Evolutionary conservation across 192 early-diverging fungal species (phyloP).

Genomic region (Gamsiella multidivaricata): DNA sequence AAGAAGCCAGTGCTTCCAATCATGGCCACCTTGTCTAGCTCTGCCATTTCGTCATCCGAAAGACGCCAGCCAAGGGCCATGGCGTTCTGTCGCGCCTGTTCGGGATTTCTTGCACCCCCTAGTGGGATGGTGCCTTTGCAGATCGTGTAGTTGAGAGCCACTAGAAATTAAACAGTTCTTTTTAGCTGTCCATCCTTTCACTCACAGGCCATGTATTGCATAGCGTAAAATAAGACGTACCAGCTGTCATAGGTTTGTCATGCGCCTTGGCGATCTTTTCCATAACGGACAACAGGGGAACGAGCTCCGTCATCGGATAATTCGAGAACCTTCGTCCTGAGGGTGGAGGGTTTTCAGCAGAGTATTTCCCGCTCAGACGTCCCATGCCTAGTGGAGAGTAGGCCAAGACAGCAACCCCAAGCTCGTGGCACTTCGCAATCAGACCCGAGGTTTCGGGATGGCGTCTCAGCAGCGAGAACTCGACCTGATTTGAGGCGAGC

Average conservation of each 20-base stretch:
- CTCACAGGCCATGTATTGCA: too few relatives aligned
- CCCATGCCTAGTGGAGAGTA: constrained; percentile 81
- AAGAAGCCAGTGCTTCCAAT: constrained; percentile 36
- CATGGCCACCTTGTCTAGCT: constrained; percentile 53
- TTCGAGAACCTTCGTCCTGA: constrained; percentile 34
- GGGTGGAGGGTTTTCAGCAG: constrained; percentile 46
- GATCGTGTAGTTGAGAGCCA: constrained; percentile 63
- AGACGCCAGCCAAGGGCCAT: constrained; percentile 57
- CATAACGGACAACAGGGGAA: constrained; percentile 29
- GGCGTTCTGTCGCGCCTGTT: constrained; percentile 58
- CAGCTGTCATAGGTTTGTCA: constrained; percentile 37
- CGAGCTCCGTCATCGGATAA: constrained; percentile 43
- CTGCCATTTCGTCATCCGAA: constrained; percentile 53
- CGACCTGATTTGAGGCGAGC: constrained; percentile 61
- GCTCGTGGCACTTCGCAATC: constrained; percentile 75
- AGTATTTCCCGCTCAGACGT: constrained; percentile 71
- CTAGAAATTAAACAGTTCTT: too few relatives aligned
- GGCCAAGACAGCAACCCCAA: constrained; percentile 78
- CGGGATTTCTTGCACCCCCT: constrained; percentile 57
- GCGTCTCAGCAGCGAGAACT: constrained; percentile 65
- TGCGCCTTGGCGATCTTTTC: constrained; percentile 47
- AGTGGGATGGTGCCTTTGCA: constrained; percentile 61
- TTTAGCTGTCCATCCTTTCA: too few relatives aligned
- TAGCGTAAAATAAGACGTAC: constrained; percentile 14
- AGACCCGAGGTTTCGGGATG: constrained; percentile 76